Percentiles rank a stretch among this genome's conserved stretches.
Evolutionary conservation across 176 grass and related monocot species (phyloP).

Genomic region (Oryza meyeriana): DNA sequence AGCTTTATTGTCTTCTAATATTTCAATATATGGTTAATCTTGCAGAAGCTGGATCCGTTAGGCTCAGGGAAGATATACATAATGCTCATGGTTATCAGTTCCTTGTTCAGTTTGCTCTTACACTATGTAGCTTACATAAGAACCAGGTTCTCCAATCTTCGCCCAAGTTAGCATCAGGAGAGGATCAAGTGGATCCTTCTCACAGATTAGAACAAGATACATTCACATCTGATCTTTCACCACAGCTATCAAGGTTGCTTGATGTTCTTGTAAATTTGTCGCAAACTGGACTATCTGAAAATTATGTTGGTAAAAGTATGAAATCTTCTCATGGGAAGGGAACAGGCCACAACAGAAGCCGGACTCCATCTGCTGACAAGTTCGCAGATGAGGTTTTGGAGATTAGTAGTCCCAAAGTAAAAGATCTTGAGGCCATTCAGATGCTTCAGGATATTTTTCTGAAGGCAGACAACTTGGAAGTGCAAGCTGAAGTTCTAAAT

Average conservation of each 20-base stretch:
- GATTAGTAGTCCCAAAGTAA: conserved; percentile 83
- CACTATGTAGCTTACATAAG: conserved; percentile 87
- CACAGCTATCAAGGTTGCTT: conserved; percentile 85
- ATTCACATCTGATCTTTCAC: conserved; percentile 65
- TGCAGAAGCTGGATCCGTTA: conserved; percentile 76
- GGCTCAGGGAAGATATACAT: conserved; percentile 96
- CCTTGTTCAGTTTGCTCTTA: conserved; percentile 97
- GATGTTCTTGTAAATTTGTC: conserved; percentile 98
- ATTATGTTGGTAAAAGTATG: conserved; percentile 49
- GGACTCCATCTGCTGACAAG: conserved; percentile 71
- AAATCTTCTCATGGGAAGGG: conserved; percentile 56
- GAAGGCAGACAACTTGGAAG: conserved; percentile 95
- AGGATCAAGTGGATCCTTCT: conserved; percentile 36
- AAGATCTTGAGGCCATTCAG: conserved; percentile 99
- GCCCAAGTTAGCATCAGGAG: conserved; percentile 35
- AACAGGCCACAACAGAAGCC: conserved; percentile 60
- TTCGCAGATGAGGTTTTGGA: conserved; percentile 66
- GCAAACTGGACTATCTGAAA: conserved; percentile 81
- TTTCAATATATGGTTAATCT: conserved; percentile 22
- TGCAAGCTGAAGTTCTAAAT: conserved; percentile 97
- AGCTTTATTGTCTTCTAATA: conserved; percentile 6
- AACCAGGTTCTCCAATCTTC: conserved; percentile 52
- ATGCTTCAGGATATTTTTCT: conserved; percentile 99
- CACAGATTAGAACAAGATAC: conserved; percentile 50
- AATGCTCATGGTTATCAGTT: conserved; percentile 99